A percentile compares a stretch with the other conserved stretches of the same genome.
Evolutionary conservation across 805 yeast genomes (phyloP).

Genomic region (Candida verbasci): DNA sequence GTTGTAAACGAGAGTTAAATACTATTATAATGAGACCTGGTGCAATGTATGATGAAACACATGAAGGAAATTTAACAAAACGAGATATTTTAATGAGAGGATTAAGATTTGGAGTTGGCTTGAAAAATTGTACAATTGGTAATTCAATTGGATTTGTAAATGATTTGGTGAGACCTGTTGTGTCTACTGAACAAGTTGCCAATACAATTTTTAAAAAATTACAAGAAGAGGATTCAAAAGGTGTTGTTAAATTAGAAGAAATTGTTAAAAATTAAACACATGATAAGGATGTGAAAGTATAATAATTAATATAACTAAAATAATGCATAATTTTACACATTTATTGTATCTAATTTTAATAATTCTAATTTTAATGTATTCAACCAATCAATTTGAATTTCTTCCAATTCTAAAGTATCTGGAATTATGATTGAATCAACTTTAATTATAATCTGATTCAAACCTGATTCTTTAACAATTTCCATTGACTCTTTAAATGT

Average conservation of each 20-base stretch:
- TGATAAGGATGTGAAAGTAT: no score
- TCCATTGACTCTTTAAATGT: constrained; percentile 5
- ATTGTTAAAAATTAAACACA: constrained; percentile 3
- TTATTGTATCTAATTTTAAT: background rate
- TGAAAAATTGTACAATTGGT: constrained; percentile 41
- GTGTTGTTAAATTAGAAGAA: constrained; percentile 14
- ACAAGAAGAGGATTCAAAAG: constrained; percentile 22
- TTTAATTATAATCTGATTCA: constrained; percentile 15
- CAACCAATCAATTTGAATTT: constrained; percentile 25
- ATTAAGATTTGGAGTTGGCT: constrained; percentile 39
- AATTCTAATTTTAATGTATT: constrained; percentile 14
- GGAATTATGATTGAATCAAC: constrained; percentile 18
- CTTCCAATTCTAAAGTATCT: constrained; percentile 16
- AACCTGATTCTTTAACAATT: constrained; percentile 12
- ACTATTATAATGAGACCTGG: constrained; percentile 76
- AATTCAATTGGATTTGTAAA: constrained; percentile 26
- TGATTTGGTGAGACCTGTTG: constrained; percentile 55
- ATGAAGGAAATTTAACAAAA: constrained; percentile 21
- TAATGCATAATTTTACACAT: no score
- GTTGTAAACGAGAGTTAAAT: constrained; percentile 45
- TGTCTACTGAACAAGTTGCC: constrained; percentile 69
- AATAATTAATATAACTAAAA: no score
- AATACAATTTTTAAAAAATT: constrained; percentile 51
- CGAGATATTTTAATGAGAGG: constrained; percentile 40
- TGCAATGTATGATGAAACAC: constrained; percentile 63